These are phyloP conservation scores for Trichoderma asperellum DNA, from an alignment of 2,329 filamentous ascomycete genomes.

Conservation along the genomic window DNA sequence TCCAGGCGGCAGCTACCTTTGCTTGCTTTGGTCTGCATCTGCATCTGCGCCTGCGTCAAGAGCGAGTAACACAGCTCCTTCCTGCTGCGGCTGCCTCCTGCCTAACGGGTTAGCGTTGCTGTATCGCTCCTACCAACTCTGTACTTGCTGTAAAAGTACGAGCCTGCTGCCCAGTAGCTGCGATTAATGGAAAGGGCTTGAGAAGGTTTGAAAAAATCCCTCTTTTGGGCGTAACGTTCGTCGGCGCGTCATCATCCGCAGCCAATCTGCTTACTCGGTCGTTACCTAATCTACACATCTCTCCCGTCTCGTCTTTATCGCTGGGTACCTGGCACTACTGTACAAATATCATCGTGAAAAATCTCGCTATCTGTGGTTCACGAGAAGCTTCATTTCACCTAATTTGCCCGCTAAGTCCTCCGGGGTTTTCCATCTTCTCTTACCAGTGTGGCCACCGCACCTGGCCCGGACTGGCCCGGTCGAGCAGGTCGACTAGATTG, in stretches of 20 bases:
- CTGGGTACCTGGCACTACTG: neutral
- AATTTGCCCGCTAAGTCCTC: constrained; percentile 12
- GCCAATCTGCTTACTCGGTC: neutral
- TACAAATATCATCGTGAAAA: neutral
- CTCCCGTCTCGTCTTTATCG: neutral
- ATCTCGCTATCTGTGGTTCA: neutral
- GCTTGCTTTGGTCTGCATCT: neutral
- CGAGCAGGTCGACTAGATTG: neutral
- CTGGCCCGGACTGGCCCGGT: neutral
- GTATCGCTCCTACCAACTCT: neutral
- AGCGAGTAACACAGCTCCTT: constrained; percentile 1
- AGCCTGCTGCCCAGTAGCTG: neutral
- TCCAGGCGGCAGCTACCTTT: neutral
- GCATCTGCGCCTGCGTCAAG: neutral
- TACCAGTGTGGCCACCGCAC: neutral
- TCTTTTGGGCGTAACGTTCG: neutral
- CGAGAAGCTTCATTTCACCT: neutral
- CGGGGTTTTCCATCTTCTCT: neutral
- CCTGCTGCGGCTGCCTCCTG: constrained; percentile 10
- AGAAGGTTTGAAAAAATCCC: neutral
- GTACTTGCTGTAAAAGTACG: neutral
- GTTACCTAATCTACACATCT: neutral
- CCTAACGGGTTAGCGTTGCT: neutral
- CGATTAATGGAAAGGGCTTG: neutral
- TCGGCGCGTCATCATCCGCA: neutral